Percentiles rank a stretch among this genome's conserved stretches.
Conservation (phyloP, 2,329 filamentous ascomycete species). For the Xylaria sp. region DNA sequence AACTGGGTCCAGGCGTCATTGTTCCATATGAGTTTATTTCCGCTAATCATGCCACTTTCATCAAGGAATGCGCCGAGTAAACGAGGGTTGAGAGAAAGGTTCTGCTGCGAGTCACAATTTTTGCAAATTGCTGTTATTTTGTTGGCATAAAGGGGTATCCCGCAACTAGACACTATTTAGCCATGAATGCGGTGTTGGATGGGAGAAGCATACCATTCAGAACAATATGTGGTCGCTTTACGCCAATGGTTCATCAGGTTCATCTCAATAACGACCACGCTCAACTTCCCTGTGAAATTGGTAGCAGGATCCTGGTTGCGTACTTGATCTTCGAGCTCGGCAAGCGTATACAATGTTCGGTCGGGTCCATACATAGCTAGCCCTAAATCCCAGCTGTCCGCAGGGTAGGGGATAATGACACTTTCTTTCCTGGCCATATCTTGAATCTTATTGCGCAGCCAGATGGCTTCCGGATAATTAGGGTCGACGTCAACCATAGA, state of each 20-base stretch:
- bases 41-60: constrained; percentile 65
- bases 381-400: constrained; percentile 54
- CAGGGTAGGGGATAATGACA: constrained; percentile 61
- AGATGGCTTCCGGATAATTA: constrained; percentile 61
- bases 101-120: constrained; percentile 50
- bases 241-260: constrained; percentile 49
- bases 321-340: constrained; percentile 57
- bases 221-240: constrained; percentile 54
- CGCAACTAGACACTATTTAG: constrained; percentile 56
- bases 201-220: constrained; percentile 53
- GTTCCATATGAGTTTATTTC: constrained; percentile 65
- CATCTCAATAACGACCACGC: constrained; percentile 50
- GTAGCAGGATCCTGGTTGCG: constrained; percentile 47
- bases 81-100: constrained; percentile 55
- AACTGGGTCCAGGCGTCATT: constrained; percentile 62
- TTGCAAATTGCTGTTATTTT: constrained; percentile 52
- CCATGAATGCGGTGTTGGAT: not conserved
- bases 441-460: constrained; percentile 62
- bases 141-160: constrained; percentile 65
- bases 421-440: constrained; percentile 61
- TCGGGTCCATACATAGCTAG: constrained; percentile 49
- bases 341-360: constrained; percentile 55
- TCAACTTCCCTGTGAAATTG: constrained; percentile 56
- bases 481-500: constrained; percentile 69
- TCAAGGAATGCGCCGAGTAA: constrained; percentile 58